Conservation (phyloP, 306 rosid species). For the Sindora glabra region DNA sequence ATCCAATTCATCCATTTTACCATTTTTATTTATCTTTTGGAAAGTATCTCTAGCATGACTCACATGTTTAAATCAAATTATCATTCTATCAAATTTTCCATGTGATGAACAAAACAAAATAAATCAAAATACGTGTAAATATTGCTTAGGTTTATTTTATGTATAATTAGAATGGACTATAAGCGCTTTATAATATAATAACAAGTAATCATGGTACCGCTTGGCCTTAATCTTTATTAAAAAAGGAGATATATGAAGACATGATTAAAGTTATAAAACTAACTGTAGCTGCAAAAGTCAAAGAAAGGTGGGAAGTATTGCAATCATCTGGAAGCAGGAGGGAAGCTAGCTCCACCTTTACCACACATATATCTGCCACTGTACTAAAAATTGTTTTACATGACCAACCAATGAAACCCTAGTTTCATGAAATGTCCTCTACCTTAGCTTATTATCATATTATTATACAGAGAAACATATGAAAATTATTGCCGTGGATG, state of each 20-base stretch:
- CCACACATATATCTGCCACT: constrained; percentile 54
- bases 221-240: constrained; percentile 19
- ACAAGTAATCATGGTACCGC: constrained; percentile 35
- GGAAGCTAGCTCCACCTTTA: constrained; percentile 31
- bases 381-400: constrained; percentile 44
- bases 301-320: constrained; percentile 53
- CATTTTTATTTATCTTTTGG: no score
- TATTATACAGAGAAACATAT: not conserved
- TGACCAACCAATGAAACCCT: constrained; percentile 28
- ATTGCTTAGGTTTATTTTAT: no score
- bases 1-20: no score
- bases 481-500: constrained; percentile 44
- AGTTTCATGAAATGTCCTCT: constrained; percentile 54
- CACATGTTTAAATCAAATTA: no score
- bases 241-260: constrained; percentile 35
- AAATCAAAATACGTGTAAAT: no score
- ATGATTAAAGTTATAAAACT: constrained; percentile 32
- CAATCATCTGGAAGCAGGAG: constrained; percentile 47
- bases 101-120: no score
- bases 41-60: no score
- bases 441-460: constrained; percentile 26
- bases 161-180: constrained; percentile 35
- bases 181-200: constrained; percentile 37
- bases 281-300: constrained; percentile 65
- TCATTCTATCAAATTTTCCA: no score